Base-by-base conservation (phyloP, 371 early-diverging fungal species). In the Syncephalastrum sp. region DNA sequence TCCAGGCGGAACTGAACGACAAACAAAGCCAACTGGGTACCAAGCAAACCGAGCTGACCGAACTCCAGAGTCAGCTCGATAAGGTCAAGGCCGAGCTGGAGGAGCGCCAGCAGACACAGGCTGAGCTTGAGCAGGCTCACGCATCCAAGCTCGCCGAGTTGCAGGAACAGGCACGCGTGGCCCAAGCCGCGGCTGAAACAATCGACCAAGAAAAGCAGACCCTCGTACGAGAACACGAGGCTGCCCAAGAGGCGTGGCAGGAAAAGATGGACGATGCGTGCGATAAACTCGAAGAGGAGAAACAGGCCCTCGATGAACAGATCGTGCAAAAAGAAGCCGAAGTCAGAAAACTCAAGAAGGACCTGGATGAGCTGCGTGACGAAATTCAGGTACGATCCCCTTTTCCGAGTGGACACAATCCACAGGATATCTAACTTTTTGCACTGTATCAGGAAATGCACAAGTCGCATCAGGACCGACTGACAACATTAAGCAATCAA, bases 301-400 rank as follows among this genome's bases (percentile, higher is more conserved):
- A 64, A 14, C 49, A 54, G 33, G 51, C 56, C 2, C 43, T 59
- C 6, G 44, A 53, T 12, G 64, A 67, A 33, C 59, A 58, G 17
- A 13, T 55, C 12, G 24, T 25, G 46, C 33, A 46, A 19, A 64
- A 64, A 41, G 59, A 64, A 21, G 24, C 46, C 6, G 67, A 72
- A 16, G 41, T 68, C 14, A 43, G 42, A 13, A 59, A 54, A 17
- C 47, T 55, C 25, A 42, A 64, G 23, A 57, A 64, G 46, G 58
- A 56, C 25, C 54, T 66, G n/a, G 66, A 66, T 15, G 61, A 57
- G 49, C 46, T 66, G 46, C 61, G 66, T 15, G 66, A 58, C 24
- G 61, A 56, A 0, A 60, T 57, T 55, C 53, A 55, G 27, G 60
- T 60, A 60, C n/a, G 24, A 21, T 54, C 25, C 16, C 38, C 25